These are phyloP conservation scores for Suillus brevipes DNA, from an alignment of 768 basidiomycete genomes.

Conservation along the genomic window DNA sequence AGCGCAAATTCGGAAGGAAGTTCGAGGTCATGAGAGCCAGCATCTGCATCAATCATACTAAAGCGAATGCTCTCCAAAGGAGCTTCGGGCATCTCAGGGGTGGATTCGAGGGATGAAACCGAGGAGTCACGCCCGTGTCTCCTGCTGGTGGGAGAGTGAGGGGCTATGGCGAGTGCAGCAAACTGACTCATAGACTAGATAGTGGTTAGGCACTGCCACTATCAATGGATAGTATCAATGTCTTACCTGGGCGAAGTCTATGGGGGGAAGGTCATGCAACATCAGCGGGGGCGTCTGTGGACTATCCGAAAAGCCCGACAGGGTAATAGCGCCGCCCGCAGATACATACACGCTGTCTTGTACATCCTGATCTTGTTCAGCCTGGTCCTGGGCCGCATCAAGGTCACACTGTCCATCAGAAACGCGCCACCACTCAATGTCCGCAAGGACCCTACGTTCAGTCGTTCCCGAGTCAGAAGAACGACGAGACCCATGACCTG, in stretches of 20 bases:
- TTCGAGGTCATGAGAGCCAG: slow-evolving; percentile 38
- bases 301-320: slow-evolving; percentile 40
- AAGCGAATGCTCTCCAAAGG: slow-evolving; percentile 42
- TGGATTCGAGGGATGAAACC: slow-evolving; percentile 58
- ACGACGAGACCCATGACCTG: slow-evolving; percentile 46
- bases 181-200: slow-evolving; percentile 41
- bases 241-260: slow-evolving; percentile 30
- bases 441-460: slow-evolving; percentile 72
- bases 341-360: slow-evolving; percentile 12
- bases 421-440: slow-evolving; percentile 89
- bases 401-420: slow-evolving; percentile 62
- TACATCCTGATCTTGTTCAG: slow-evolving; percentile 16
- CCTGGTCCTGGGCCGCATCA: slow-evolving; percentile 34
- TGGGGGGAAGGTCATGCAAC: slow-evolving; percentile 19
- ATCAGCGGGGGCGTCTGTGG: slow-evolving; percentile 35
- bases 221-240: neutral
- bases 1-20: slow-evolving; percentile 23
- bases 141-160: slow-evolving; percentile 48
- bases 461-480: slow-evolving; percentile 67
- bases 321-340: slow-evolving; percentile 30
- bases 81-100: slow-evolving; percentile 45
- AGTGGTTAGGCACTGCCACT: slow-evolving; percentile 1
- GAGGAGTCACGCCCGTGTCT: slow-evolving; percentile 46
- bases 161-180: slow-evolving; percentile 56
- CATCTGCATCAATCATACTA: slow-evolving; percentile 37